Conservation (phyloP, 1,284 basidiomycete genomes). For the Trichosporon sp. region DNA sequence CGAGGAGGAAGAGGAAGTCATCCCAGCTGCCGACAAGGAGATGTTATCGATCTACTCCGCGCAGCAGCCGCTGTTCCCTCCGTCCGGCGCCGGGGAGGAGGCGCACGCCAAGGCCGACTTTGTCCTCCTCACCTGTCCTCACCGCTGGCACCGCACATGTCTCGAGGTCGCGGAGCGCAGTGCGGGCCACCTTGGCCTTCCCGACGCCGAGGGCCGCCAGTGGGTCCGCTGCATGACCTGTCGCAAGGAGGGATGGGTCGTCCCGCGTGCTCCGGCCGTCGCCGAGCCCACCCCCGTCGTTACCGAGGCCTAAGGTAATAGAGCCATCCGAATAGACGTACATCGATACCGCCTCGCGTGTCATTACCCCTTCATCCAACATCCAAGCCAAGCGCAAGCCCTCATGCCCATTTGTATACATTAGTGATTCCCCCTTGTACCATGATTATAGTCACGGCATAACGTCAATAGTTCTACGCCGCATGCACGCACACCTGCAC, state of each 20-base stretch:
- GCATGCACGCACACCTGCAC: background rate
- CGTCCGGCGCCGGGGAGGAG: background rate
- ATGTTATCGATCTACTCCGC: constrained; percentile 33
- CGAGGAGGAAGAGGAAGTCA: constrained; percentile 7
- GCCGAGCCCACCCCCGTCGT: background rate
- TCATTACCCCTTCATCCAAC: background rate
- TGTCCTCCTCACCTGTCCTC: constrained; percentile 30
- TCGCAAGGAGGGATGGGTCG: constrained; percentile 39
- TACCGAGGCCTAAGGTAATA: background rate
- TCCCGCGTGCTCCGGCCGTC: constrained; percentile 5
- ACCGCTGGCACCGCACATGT: constrained; percentile 38
- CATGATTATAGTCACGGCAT: background rate
- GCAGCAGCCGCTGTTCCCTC: constrained; percentile 17
- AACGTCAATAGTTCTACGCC: background rate
- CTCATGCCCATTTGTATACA: background rate
- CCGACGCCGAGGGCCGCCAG: constrained; percentile 21
- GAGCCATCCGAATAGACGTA: background rate
- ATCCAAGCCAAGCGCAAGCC: too few relatives aligned
- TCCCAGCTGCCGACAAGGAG: constrained; percentile 22
- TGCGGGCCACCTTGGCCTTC: constrained; percentile 17
- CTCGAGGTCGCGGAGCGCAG: constrained; percentile 30
- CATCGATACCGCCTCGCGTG: background rate
- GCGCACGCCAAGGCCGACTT: constrained; percentile 11
- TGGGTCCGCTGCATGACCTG: constrained; percentile 39
- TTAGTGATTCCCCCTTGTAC: background rate